Base-by-base conservation (phyloP, 2,329 filamentous ascomycete species). In the Colletotrichum sp. region DNA sequence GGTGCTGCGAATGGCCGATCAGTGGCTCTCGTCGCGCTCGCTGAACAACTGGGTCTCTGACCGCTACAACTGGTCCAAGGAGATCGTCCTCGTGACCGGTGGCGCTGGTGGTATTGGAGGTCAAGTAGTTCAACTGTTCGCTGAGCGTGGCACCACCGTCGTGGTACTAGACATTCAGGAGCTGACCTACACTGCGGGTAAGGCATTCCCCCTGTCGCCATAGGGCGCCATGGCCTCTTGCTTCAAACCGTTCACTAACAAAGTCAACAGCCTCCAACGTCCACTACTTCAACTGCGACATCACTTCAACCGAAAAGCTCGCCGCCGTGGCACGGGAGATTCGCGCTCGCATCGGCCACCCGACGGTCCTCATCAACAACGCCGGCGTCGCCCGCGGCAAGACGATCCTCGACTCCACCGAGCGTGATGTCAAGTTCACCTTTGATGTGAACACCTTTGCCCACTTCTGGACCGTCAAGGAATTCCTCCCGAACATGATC, bases 101-200 rank as follows among this genome's bases (percentile, higher is more conserved):
- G 95, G 95, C 9, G 92, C 93, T 57, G 91, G 91, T 72, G 95
- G 95, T 0, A 95, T 96, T 80, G 95, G 95, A 16, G 91, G 89
- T 24, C 85, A 89, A 49, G 88, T 95, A 5, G 93, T 94, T 16
- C 88, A 89, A 78, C 83, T 93, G 69, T 87, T 97, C n/a, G 92
- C 91, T 1, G 90, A 92, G 81, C 87, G 85, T 76, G 91, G 90
- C 2, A 87, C 94, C 79, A 94, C 91, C 78, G 93, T 96, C 39
- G 93, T 93, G 0, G 92, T 96, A 3, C 82, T 96, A 44, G 95
- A 96, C 84, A 88, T 95, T 39, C 91, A 93, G 79, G 49, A 70
- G 5, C 84, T 93, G 84, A 90, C 88, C 24, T 93, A 89, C 80
- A 82, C 88, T 39, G 84, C 86, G 65, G 81, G 89, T 90, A 82